Percentiles rank a stretch among this genome's conserved stretches.
Conservation (phyloP, 495 filamentous ascomycete species). For the Neurospora terricola region DNA sequence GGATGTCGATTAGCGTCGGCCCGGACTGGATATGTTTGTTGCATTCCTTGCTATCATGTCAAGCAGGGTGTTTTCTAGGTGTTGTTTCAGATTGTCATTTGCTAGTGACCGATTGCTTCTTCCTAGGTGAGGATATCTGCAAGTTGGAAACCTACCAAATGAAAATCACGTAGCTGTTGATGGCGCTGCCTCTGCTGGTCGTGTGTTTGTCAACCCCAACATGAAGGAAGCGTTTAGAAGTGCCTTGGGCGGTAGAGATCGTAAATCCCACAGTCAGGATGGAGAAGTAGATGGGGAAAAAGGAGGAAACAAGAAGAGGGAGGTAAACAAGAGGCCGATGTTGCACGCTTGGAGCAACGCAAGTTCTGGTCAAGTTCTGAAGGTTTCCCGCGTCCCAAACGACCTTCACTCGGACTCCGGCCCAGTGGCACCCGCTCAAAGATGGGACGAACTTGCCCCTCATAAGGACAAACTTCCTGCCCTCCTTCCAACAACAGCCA, state of each 20-base stretch:
- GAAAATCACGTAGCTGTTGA: background rate
- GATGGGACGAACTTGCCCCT: background rate
- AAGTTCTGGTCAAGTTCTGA: background rate
- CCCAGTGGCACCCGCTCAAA: background rate
- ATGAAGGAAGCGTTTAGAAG: background rate
- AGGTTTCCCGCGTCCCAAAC: background rate
- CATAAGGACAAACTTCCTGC: background rate
- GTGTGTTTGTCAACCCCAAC: background rate
- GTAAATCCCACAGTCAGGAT: background rate
- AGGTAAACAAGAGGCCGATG: background rate
- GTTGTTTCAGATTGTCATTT: background rate
- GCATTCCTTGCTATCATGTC: background rate
- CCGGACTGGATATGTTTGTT: background rate
- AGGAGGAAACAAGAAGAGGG: background rate
- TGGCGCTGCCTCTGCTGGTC: no score
- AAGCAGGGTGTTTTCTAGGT: fast-evolving
- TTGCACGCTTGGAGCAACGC: background rate
- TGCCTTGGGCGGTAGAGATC: background rate
- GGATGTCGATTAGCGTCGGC: background rate
- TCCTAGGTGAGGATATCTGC: background rate
- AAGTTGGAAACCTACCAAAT: background rate
- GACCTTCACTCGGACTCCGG: background rate
- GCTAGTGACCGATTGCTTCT: background rate
- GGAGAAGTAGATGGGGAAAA: no score
- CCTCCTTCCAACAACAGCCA: background rate